Evolutionary conservation across 2,329 filamentous ascomycete genomes (phyloP).

Genomic region (Aphanocladium album): DNA sequence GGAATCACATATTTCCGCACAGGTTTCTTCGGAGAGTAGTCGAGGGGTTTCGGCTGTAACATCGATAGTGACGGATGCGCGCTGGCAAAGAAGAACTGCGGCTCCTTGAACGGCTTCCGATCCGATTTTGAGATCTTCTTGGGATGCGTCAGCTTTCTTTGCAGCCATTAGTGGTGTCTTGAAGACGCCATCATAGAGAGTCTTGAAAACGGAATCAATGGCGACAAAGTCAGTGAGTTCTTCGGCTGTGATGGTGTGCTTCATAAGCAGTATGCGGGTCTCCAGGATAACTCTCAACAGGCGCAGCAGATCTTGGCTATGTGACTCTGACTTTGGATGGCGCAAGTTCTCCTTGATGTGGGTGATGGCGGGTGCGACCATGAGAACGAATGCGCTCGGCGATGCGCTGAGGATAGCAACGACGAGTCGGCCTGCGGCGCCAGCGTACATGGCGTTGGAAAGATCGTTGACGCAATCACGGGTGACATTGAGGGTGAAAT

Average conservation of each 20-base stretch:
- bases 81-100: conserved; percentile 41
- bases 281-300: conserved; percentile 48
- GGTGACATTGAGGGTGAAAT: conserved; percentile 45
- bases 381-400: conserved; percentile 42
- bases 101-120: conserved; percentile 42
- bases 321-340: conserved; percentile 44
- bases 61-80: conserved; percentile 20
- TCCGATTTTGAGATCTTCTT: conserved; percentile 37
- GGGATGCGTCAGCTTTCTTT: conserved; percentile 23
- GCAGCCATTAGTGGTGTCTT: conserved; percentile 30
- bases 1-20: conserved; percentile 33
- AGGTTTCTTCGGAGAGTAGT: conserved; percentile 30
- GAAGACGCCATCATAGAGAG: conserved; percentile 41
- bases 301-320: conserved; percentile 47
- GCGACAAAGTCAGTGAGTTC: conserved; percentile 34
- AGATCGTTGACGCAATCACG: conserved; percentile 51
- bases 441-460: conserved; percentile 47
- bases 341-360: conserved; percentile 47
- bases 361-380: conserved; percentile 41
- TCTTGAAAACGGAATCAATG: conserved; percentile 33
- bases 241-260: conserved; percentile 26
- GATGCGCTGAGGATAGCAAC: conserved; percentile 47
- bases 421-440: conserved; percentile 47
- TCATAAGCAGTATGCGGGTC: conserved; percentile 36
- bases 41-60: conserved; percentile 17